Conservation (phyloP, 495 filamentous ascomycete genomes). For the Saxophila tyrrhenica region DNA sequence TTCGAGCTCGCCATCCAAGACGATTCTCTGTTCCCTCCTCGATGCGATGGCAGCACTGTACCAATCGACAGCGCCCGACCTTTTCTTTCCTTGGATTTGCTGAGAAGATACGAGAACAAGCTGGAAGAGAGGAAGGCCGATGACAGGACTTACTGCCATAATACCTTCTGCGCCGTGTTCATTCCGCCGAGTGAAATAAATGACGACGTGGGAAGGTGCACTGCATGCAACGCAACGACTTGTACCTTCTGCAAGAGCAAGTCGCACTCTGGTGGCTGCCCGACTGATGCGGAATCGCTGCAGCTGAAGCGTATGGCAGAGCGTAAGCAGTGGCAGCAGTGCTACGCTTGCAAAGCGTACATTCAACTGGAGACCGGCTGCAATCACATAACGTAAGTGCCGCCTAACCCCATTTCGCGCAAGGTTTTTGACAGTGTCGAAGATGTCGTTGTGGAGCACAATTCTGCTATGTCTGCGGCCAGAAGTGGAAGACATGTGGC, state of each 20-base stretch:
- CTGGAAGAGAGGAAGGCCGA: constrained; percentile 5
- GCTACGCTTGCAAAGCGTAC: constrained; percentile 29
- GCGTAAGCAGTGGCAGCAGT: constrained; percentile 35
- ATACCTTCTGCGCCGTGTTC: constrained; percentile 7
- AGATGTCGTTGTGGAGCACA: constrained; percentile 43
- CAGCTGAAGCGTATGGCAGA: constrained; percentile 28
- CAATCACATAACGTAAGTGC: constrained; percentile 37
- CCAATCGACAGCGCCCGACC: constrained; percentile 2
- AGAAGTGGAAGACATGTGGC: constrained; percentile 37
- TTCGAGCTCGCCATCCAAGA: constrained; percentile 10
- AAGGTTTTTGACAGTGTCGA: background rate
- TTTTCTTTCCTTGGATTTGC: constrained; percentile 4
- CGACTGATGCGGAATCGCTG: constrained; percentile 28
- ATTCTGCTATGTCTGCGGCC: constrained; percentile 50
- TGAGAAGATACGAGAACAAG: constrained; percentile 2
- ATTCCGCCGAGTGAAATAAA: constrained; percentile 1
- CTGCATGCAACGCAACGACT: constrained; percentile 2
- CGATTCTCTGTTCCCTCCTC: constrained; percentile 16
- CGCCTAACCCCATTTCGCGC: background rate
- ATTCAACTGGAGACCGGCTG: constrained; percentile 37
- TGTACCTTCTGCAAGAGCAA: constrained; percentile 10
- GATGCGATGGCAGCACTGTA: constrained; percentile 6
- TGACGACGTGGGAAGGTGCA: background rate
- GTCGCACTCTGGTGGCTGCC: constrained; percentile 30
- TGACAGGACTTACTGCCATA: constrained; percentile 12